Evolutionary conservation across 2,329 filamentous ascomycete genomes (phyloP).

Genomic region (Tolypocladium inflatum): DNA sequence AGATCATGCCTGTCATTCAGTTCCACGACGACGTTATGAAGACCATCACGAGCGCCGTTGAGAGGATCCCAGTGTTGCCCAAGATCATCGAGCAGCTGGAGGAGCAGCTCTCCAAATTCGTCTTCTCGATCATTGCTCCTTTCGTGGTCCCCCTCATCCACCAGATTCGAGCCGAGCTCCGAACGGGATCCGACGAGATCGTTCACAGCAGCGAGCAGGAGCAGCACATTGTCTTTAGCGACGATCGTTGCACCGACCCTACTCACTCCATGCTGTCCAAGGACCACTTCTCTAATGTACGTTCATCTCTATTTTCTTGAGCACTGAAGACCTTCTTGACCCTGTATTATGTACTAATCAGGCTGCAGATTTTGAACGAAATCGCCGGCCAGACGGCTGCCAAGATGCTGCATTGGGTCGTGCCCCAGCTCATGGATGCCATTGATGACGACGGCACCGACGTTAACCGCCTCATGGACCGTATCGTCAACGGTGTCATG

Average conservation of each 20-base stretch:
- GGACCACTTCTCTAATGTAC: constrained; percentile 82
- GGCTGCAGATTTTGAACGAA: constrained; percentile 63
- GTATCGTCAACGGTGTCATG: constrained; percentile 74
- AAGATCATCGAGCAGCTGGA: constrained; percentile 79
- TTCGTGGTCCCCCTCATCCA: constrained; percentile 78
- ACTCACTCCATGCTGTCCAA: constrained; percentile 96
- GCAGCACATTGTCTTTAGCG: constrained; percentile 78
- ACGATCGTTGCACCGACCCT: constrained; percentile 68
- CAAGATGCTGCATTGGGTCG: constrained; percentile 71
- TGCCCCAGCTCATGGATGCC: constrained; percentile 79
- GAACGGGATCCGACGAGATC: constrained; percentile 77
- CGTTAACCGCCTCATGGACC: constrained; percentile 58
- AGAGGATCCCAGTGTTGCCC: constrained; percentile 76
- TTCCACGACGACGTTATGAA: constrained; percentile 88
- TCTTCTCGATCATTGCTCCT: constrained; percentile 84
- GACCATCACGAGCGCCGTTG: constrained; percentile 65
- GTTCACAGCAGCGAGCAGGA: constrained; percentile 77
- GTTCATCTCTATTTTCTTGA: constrained; percentile 9
- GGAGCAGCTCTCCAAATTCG: constrained; percentile 80
- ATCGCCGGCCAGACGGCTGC: constrained; percentile 76
- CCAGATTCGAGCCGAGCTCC: constrained; percentile 80
- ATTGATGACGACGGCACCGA: constrained; percentile 74
- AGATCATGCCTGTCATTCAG: constrained; percentile 83
- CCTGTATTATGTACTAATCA: constrained; percentile 1
- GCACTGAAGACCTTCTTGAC: not conserved